phyloP scores from a whole-genome alignment of 257 asterid species.

The Henckelia pumila region DNA sequence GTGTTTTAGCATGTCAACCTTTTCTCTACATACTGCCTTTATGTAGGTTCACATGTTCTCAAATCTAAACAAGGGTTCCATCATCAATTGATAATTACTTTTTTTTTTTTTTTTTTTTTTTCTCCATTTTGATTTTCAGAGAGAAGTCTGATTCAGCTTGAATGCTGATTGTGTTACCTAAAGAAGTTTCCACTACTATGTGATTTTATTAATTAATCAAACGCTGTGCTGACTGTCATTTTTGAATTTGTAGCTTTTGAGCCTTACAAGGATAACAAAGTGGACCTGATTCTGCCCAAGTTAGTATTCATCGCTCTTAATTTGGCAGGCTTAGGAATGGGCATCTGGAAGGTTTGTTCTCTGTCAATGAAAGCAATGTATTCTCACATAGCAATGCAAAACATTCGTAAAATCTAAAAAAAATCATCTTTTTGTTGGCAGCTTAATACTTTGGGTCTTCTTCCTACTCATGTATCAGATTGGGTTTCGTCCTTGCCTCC shows the following conservation, averaged over 20 bases:
- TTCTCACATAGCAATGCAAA: not conserved
- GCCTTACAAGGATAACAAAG: slow-evolving; percentile 90
- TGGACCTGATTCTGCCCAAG: slow-evolving; percentile 77
- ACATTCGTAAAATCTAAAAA: slow-evolving; percentile 16
- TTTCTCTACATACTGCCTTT: not conserved
- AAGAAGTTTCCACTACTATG: not conserved
- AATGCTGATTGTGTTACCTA: slow-evolving; percentile 7
- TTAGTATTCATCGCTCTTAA: slow-evolving; percentile 75
- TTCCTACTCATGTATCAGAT: slow-evolving; percentile 93
- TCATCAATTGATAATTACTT: slow-evolving; percentile 3
- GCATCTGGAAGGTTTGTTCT: slow-evolving; percentile 85
- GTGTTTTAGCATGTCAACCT: not conserved
- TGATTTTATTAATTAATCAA: not conserved
- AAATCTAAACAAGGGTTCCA: not conserved
- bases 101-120: not conserved
- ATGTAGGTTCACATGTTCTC: not conserved
- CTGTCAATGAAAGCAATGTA: not conserved
- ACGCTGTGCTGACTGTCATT: slow-evolving; percentile 17
- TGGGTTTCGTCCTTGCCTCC: slow-evolving; percentile 99
- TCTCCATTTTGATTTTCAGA: not conserved
- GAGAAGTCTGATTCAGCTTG: slow-evolving; percentile 13
- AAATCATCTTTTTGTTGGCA: slow-evolving; percentile 34
- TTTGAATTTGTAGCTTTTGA: slow-evolving; percentile 65
- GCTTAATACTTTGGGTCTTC: slow-evolving; percentile 96
- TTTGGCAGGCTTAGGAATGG: slow-evolving; percentile 83